Evolutionary conservation across 2,329 filamentous ascomycete species (phyloP).

Genomic region (Sporothrix curviconia): DNA sequence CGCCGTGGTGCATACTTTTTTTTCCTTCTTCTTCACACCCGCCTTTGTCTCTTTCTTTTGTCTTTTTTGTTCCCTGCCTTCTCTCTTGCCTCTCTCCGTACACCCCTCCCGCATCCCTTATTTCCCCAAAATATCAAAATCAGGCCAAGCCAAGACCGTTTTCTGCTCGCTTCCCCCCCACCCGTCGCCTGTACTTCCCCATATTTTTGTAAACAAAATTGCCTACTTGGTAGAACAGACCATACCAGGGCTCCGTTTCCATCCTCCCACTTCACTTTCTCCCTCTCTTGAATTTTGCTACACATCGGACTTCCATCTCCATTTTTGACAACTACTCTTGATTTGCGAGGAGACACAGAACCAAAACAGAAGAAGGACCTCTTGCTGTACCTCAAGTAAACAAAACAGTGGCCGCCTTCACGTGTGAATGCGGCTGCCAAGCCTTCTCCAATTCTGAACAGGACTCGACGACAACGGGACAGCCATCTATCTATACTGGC

Average conservation of each 20-base stretch:
- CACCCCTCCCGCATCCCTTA: not conserved
- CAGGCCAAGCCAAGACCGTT: no score
- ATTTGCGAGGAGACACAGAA: not conserved
- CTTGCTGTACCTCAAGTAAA: not conserved
- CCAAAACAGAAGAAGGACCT: not conserved
- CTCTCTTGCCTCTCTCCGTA: not conserved
- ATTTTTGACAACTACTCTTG: not conserved
- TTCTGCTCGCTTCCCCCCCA: not conserved
- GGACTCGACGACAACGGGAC: not conserved
- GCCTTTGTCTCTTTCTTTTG: not conserved
- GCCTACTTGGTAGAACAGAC: not conserved
- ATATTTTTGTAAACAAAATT: slow-evolving; percentile 1
- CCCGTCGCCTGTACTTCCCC: not conserved
- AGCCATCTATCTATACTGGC: no score
- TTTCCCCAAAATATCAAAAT: not conserved
- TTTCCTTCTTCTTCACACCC: no score
- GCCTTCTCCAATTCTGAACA: slow-evolving; percentile 2
- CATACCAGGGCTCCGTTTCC: not conserved
- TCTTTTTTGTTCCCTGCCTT: not conserved
- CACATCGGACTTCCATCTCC: slow-evolving; percentile 4
- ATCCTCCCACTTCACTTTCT: not conserved
- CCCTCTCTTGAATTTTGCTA: not conserved
- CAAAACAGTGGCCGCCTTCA: not conserved
- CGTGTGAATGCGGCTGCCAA: slow-evolving; percentile 6
- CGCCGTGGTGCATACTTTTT: not conserved